phyloP scores from a whole-genome alignment of 441 rosid species.

The Erodium trifolium region DNA sequence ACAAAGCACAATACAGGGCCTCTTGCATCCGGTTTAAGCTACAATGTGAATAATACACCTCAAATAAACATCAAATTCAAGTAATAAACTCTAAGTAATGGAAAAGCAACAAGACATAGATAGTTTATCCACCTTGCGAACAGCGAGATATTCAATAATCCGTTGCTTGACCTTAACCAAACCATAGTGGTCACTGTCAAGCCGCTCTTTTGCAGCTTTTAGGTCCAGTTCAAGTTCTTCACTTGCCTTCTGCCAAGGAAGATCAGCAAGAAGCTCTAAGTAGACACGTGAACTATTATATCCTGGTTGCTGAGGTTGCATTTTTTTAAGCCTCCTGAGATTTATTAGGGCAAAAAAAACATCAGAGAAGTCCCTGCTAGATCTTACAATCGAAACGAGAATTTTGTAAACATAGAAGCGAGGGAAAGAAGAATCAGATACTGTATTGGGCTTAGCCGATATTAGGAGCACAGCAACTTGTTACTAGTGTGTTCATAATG shows the following conservation, averaged over 20 bases:
- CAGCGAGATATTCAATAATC: slow-evolving; percentile 95
- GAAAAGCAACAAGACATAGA: slow-evolving; percentile 19
- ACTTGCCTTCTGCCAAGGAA: slow-evolving; percentile 95
- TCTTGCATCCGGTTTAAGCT: slow-evolving; percentile 98
- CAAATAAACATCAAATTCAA: slow-evolving; percentile 17
- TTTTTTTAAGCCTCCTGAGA: slow-evolving; percentile 89
- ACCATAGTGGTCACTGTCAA: slow-evolving; percentile 91
- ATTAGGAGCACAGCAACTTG: not conserved
- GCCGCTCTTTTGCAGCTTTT: slow-evolving; percentile 86
- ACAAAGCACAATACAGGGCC: slow-evolving; percentile 96
- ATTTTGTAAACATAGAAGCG: not conserved
- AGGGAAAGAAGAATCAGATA: too few species aligned
- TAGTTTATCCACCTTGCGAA: slow-evolving; percentile 68
- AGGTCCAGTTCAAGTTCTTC: slow-evolving; percentile 80
- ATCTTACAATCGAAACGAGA: not conserved
- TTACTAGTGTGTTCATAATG: not conserved
- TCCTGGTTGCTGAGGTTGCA: slow-evolving; percentile 99
- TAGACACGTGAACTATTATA: slow-evolving; percentile 92
- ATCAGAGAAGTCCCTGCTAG: slow-evolving; percentile 4
- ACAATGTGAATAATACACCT: slow-evolving; percentile 25
- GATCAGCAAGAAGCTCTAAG: slow-evolving; percentile 95
- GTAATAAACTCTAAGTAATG: slow-evolving; percentile 16
- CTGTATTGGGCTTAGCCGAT: too few species aligned
- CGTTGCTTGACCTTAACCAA: slow-evolving; percentile 87
- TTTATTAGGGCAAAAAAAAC: not conserved